Percentiles rank a stretch among this genome's conserved stretches.
Conservation (phyloP, 2,329 filamentous ascomycete species). For the Fusarium praegraminearum region DNA sequence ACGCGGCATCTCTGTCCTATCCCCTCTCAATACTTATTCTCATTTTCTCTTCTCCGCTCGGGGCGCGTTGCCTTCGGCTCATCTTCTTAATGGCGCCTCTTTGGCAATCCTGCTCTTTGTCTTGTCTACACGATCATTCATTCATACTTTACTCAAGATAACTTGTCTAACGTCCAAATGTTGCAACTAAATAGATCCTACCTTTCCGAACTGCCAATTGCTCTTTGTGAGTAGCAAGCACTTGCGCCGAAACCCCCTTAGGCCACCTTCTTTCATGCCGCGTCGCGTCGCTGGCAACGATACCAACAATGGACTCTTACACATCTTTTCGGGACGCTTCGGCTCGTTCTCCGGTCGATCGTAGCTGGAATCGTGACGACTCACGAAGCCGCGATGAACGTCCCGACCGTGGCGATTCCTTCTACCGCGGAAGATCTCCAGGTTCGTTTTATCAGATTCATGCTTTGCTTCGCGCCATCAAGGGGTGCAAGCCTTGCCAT, state of each 20-base stretch:
- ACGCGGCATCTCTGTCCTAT: constrained; percentile 27
- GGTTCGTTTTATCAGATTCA: constrained; percentile 63
- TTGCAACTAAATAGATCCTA: constrained; percentile 63
- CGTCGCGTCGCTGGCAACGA: constrained; percentile 28
- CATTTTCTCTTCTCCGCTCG: constrained; percentile 24
- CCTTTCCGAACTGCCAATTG: constrained; percentile 46
- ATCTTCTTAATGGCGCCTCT: constrained; percentile 46
- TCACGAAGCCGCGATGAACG: constrained; percentile 62
- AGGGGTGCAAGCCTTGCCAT: neutral
- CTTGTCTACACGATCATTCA: constrained; percentile 42
- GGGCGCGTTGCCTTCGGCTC: constrained; percentile 23
- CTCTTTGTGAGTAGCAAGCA: constrained; percentile 15
- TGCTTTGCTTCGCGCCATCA: neutral
- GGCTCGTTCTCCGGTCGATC: constrained; percentile 66
- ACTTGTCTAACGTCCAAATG: constrained; percentile 68
- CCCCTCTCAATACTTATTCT: constrained; percentile 23
- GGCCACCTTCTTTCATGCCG: constrained; percentile 29
- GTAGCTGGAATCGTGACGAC: constrained; percentile 67
- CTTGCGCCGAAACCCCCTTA: constrained; percentile 17
- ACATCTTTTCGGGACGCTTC: constrained; percentile 64
- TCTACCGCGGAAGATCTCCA: constrained; percentile 76
- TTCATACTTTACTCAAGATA: constrained; percentile 55
- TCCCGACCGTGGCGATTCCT: constrained; percentile 64
- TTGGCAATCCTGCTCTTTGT: constrained; percentile 46
- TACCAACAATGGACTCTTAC: constrained; percentile 65